Evolutionary conservation across 2,329 filamentous ascomycete genomes (phyloP).

Genomic region (Aureobasidium leucospermi): DNA sequence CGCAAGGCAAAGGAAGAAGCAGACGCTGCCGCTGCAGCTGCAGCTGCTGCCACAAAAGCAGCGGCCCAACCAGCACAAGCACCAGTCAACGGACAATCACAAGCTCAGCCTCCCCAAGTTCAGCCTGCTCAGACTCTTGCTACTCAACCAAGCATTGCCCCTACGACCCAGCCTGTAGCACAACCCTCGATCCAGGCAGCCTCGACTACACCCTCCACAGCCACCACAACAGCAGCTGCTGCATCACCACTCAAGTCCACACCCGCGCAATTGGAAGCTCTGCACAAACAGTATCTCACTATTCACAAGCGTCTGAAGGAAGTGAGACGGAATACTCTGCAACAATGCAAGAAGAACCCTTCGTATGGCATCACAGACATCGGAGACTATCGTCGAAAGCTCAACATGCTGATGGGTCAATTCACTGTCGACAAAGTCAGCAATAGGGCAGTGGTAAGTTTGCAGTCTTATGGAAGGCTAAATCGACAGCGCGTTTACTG

Average conservation of each 20-base stretch:
- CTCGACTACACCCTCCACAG: neutral
- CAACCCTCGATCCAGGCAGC: neutral
- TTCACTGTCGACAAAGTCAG: slow-evolving; percentile 57
- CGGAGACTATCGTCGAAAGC: slow-evolving; percentile 62
- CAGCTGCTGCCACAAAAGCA: slow-evolving; percentile 21
- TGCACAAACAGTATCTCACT: slow-evolving; percentile 43
- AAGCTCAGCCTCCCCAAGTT: neutral
- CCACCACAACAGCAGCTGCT: neutral
- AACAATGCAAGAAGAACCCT: slow-evolving; percentile 49
- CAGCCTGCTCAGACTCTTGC: neutral
- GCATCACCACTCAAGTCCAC: neutral
- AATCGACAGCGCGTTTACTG: neutral
- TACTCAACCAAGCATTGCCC: neutral
- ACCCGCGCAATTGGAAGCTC: slow-evolving; percentile 30
- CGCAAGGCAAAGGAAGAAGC: slow-evolving; percentile 21
- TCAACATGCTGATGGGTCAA: slow-evolving; percentile 67
- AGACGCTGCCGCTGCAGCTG: slow-evolving; percentile 20
- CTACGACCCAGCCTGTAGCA: neutral
- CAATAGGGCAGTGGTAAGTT: slow-evolving; percentile 51
- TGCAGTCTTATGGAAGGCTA: neutral
- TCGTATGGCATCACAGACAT: slow-evolving; percentile 54
- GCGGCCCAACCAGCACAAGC: neutral
- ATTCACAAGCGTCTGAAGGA: slow-evolving; percentile 63
- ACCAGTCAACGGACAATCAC: neutral
- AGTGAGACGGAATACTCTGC: slow-evolving; percentile 46